A percentile compares a stretch with the other conserved stretches of the same genome.
Evolutionary conservation across 1,139 yeast genomes (phyloP).

Genomic region (Geotrichum aggregatum): DNA sequence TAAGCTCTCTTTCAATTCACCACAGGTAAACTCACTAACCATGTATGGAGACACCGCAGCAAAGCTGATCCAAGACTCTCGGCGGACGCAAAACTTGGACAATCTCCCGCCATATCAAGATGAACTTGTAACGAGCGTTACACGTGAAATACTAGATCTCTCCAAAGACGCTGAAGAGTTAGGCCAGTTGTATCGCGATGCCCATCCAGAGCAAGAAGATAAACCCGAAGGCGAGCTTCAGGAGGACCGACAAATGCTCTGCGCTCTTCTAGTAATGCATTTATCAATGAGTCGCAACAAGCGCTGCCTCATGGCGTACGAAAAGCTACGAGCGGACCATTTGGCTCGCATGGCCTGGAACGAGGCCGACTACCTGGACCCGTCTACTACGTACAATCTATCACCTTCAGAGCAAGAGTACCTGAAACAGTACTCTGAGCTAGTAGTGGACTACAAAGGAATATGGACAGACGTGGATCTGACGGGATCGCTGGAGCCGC

Average conservation of each 20-base stretch:
- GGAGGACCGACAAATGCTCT: slow-evolving; percentile 43
- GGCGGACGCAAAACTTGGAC: slow-evolving; percentile 64
- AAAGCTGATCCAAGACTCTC: slow-evolving; percentile 79
- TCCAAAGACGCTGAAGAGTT: slow-evolving; percentile 52
- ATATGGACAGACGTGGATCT: slow-evolving; percentile 80
- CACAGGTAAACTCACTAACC: too few relatives aligned
- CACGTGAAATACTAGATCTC: slow-evolving; percentile 43
- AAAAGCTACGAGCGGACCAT: slow-evolving; percentile 62
- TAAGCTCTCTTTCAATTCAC: neutral
- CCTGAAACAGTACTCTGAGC: slow-evolving; percentile 62
- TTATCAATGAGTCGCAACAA: slow-evolving; percentile 82
- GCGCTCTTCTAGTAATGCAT: slow-evolving; percentile 77
- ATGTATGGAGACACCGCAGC: slow-evolving; percentile 91
- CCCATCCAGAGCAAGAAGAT: slow-evolving; percentile 23
- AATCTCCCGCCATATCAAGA: slow-evolving; percentile 69
- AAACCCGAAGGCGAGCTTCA: slow-evolving; percentile 40
- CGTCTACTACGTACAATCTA: slow-evolving; percentile 47
- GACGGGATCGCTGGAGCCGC: slow-evolving; percentile 84
- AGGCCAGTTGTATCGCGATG: slow-evolving; percentile 26
- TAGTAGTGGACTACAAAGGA: slow-evolving; percentile 72
- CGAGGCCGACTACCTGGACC: slow-evolving; percentile 38
- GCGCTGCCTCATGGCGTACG: slow-evolving; percentile 81
- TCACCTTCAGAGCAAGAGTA: slow-evolving; percentile 81
- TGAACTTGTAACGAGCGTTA: slow-evolving; percentile 64
- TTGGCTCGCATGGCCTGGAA: slow-evolving; percentile 73